phyloP scores from a whole-genome alignment of 257 asterid species.

The Solanum sitiens region DNA sequence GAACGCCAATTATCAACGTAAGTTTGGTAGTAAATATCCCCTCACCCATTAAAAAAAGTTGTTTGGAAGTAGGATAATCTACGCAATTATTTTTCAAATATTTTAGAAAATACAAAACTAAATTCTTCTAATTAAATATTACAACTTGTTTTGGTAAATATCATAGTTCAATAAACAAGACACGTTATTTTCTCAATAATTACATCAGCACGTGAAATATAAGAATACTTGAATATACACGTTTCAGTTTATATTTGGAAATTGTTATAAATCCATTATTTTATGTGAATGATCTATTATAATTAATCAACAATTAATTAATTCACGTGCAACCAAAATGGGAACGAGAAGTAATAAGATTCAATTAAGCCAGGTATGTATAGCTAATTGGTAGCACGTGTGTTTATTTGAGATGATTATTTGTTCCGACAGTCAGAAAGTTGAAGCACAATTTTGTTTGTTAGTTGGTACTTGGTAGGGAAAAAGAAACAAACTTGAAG shows the following conservation, averaged over 20 bases:
- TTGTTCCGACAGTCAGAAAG: background rate
- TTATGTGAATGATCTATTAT: no score
- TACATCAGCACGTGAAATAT: background rate
- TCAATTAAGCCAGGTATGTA: background rate
- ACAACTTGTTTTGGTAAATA: background rate
- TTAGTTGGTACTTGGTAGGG: background rate
- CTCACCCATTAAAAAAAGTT: background rate
- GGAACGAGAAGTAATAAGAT: background rate
- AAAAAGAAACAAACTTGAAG: background rate
- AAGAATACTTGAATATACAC: background rate
- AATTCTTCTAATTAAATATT: background rate
- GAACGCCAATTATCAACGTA: background rate
- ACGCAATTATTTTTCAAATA: background rate
- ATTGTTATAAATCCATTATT: no score
- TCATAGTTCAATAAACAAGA: background rate
- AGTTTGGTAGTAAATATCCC: background rate
- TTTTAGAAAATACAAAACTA: background rate
- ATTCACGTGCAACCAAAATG: background rate
- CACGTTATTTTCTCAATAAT: background rate
- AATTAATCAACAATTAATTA: no score
- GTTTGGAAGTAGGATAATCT: background rate
- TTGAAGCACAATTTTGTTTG: background rate
- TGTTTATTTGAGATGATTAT: background rate
- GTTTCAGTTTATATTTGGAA: background rate
- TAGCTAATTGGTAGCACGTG: background rate